Evolutionary conservation across 495 filamentous ascomycete species (phyloP).

Genomic region (Trichoderma parareesei): DNA sequence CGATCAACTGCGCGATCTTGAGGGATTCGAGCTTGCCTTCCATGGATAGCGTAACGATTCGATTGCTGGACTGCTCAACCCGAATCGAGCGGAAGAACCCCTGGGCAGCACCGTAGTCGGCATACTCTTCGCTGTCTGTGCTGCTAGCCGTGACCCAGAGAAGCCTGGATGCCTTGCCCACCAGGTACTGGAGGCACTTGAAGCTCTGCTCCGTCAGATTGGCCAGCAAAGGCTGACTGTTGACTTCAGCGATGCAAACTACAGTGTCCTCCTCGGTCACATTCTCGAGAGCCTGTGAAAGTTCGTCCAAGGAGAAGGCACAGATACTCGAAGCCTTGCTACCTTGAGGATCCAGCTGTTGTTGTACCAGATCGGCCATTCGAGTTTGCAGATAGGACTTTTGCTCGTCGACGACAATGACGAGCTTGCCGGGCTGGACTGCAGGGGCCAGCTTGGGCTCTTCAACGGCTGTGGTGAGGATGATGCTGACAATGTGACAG

Average conservation of each 20-base stretch:
- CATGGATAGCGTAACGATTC: constrained; percentile 22
- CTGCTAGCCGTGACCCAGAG: constrained; percentile 24
- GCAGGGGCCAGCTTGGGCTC: constrained; percentile 15
- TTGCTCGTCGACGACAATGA: constrained; percentile 17
- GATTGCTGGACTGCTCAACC: constrained; percentile 22
- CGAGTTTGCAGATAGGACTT: neutral
- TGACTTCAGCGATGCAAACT: constrained; percentile 38
- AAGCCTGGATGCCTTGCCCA: constrained; percentile 22
- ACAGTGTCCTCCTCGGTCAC: constrained; percentile 18
- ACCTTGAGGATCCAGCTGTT: constrained; percentile 13
- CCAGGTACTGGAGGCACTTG: constrained; percentile 25
- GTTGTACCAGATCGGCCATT: constrained; percentile 11
- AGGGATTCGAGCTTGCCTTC: constrained; percentile 16
- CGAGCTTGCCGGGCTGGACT: constrained; percentile 7
- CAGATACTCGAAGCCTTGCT: constrained; percentile 11
- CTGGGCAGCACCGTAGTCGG: constrained; percentile 17
- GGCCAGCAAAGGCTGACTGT: constrained; percentile 32
- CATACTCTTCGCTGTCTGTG: constrained; percentile 16
- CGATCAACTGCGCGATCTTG: constrained; percentile 15
- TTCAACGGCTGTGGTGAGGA: constrained; percentile 25
- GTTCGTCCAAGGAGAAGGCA: neutral
- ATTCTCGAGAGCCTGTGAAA: neutral
- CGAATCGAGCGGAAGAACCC: constrained; percentile 26
- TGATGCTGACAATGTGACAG: constrained; percentile 34
- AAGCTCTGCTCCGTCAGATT: constrained; percentile 25